Evolutionary conservation across 208 protist genomes (phyloP).

Genomic region (Trypanosoma boissoni): DNA sequence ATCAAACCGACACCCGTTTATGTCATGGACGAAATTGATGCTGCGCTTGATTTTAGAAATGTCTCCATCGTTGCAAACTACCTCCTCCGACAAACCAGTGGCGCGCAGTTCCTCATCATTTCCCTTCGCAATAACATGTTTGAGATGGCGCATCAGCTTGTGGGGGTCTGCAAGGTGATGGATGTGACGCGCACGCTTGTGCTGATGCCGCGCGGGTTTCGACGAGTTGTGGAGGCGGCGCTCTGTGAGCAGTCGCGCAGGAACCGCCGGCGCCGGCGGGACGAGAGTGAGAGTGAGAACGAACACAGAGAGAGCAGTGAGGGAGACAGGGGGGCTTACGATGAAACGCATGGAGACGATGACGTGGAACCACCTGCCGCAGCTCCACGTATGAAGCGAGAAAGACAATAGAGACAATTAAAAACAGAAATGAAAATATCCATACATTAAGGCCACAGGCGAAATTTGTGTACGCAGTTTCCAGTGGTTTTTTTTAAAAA

Average conservation of each 20-base stretch:
- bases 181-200: constrained; percentile 97
- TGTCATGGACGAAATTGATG: constrained; percentile 99
- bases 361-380: constrained; percentile 1
- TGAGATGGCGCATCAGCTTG: constrained; percentile 96
- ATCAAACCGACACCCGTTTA: constrained; percentile 99
- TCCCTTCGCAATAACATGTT: constrained; percentile 98
- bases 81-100: constrained; percentile 96
- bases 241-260: neutral
- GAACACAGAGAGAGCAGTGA: neutral
- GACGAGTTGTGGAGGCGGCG: constrained; percentile 33
- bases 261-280: constrained; percentile 7
- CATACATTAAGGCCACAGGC: too few species aligned
- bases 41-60: constrained; percentile 99
- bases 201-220: constrained; percentile 92
- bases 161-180: constrained; percentile 99
- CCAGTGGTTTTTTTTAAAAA: constrained; percentile 2
- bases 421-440: neutral
- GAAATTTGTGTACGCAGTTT: too few species aligned
- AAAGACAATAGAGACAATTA: neutral
- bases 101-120: constrained; percentile 99
- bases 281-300: neutral
- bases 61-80: constrained; percentile 99
- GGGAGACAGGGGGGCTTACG: neutral
- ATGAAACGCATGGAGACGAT: neutral
- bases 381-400: constrained; percentile 6